These are phyloP conservation scores for Tulasnella calospora DNA, from an alignment of 768 basidiomycete genomes.

Conservation along the genomic window DNA sequence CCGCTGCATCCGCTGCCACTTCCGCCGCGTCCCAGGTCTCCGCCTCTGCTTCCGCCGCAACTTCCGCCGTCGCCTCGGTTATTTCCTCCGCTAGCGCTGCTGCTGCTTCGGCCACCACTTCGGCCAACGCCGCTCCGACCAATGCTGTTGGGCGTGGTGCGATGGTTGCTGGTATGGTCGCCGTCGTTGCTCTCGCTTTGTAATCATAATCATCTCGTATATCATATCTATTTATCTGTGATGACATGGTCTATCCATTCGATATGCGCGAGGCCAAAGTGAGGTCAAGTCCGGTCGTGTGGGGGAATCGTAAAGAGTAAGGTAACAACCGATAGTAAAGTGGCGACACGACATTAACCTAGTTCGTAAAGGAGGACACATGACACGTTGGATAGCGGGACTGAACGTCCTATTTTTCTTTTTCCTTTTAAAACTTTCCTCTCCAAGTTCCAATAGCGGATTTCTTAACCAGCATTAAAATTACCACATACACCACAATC, in stretches of 20 bases:
- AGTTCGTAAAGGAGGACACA: background rate
- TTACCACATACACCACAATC: background rate
- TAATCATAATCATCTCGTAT: background rate
- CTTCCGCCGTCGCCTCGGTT: background rate
- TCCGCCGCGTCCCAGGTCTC: background rate
- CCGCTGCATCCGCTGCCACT: conserved; percentile 18
- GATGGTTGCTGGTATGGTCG: conserved; percentile 5
- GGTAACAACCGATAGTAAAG: no score
- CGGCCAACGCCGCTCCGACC: conserved; percentile 14
- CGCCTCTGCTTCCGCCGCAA: background rate
- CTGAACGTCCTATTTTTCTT: background rate
- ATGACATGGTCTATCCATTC: no score
- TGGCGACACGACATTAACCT: background rate
- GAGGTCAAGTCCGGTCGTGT: no score
- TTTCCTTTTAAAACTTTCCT: background rate
- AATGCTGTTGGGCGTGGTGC: background rate
- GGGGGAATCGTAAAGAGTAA: no score
- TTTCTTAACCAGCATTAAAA: background rate
- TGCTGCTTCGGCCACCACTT: background rate
- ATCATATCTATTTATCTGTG: no score
- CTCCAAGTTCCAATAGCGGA: conserved; percentile 1
- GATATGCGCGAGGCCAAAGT: no score
- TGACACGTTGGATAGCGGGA: background rate
- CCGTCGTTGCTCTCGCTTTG: conserved; percentile 9
- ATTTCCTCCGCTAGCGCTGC: conserved; percentile 8